These are phyloP conservation scores for Syzygium syzygioides DNA, from an alignment of 441 rosid species.

Conservation along the genomic window DNA sequence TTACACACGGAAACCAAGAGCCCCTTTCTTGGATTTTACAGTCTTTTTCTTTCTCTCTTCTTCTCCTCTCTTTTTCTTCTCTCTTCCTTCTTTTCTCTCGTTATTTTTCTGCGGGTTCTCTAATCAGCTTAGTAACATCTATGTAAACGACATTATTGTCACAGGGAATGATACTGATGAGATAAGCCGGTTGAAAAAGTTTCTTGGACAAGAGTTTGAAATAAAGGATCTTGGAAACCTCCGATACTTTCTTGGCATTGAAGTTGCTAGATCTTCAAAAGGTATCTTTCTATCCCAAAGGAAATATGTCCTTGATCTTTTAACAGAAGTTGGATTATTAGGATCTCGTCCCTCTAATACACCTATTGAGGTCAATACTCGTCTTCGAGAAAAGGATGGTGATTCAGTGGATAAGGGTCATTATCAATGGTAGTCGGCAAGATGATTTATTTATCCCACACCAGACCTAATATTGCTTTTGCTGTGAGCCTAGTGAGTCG, in stretches of 20 bases:
- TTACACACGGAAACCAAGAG: no score
- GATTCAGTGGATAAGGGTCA: background rate
- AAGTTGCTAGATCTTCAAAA: background rate
- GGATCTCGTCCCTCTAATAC: background rate
- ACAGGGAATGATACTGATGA: background rate
- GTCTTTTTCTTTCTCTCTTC: no score
- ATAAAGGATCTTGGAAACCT: background rate
- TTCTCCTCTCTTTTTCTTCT: no score
- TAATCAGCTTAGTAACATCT: background rate
- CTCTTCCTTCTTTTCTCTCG: no score
- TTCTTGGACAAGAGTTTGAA: background rate
- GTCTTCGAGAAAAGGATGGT: background rate
- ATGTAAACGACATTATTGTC: background rate
- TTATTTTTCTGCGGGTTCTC: no score
- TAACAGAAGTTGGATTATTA: background rate
- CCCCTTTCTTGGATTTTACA: no score
- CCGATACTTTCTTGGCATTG: background rate
- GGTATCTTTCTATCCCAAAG: background rate
- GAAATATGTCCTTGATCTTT: background rate
- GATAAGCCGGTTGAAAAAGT: background rate
- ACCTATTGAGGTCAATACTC: background rate
- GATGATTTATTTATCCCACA: background rate
- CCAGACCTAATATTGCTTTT: background rate
- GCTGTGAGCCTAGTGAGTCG: background rate
- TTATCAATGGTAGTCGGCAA: background rate